Base-by-base conservation (phyloP, 352 stramenopile species). In the Phytophthora pisi region DNA sequence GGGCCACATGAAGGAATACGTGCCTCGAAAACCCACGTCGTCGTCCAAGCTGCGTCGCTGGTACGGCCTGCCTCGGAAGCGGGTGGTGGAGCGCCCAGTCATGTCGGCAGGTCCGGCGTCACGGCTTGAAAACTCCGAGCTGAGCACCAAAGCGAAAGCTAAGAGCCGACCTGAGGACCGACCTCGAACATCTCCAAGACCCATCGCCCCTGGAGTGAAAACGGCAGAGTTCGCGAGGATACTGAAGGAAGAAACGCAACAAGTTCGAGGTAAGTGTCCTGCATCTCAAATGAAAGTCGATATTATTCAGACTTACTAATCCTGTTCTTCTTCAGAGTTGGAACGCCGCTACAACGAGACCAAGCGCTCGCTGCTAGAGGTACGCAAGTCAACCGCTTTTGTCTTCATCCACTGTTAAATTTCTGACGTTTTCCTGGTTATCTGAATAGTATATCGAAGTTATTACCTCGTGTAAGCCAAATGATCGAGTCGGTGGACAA, bases 351-450 rank as follows among this genome's bases (percentile, higher is more conserved):
- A 90, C 50, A 68, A 82, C 18, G 82, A 89, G 15, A 78, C 70
- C 30, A 91, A 91, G 61, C 67, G 67, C 20, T 51, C 77, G n/a
- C 66, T 90, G 34, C 69, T 92, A 5, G 80, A 89, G 6, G 78
- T 83, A 47, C 30, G 65, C 28, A 36, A 18, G 15, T 20, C 20
- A 20, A 20, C 20, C 20, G 20, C 20, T 20, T 20, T 20, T 20
- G 20, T 20, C 20, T 20, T 20, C 20, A 20, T 20, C 20, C 5
- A 31, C 28, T 31, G 28, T 31, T 31, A 31, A 31, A 7, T 6
- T 31, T 31, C 4, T 31, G 28, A 31, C 28, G 7, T 31, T 20
- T 20, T 34, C 31, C 15, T 20, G 20, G 10, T 34, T 52, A 7
- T 20, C 13, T 13, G 13, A 7, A 5, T 31, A 80, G 66, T 83